These are phyloP conservation scores for Metschnikowia lunata DNA, from an alignment of 805 yeast species.

Conservation along the genomic window DNA sequence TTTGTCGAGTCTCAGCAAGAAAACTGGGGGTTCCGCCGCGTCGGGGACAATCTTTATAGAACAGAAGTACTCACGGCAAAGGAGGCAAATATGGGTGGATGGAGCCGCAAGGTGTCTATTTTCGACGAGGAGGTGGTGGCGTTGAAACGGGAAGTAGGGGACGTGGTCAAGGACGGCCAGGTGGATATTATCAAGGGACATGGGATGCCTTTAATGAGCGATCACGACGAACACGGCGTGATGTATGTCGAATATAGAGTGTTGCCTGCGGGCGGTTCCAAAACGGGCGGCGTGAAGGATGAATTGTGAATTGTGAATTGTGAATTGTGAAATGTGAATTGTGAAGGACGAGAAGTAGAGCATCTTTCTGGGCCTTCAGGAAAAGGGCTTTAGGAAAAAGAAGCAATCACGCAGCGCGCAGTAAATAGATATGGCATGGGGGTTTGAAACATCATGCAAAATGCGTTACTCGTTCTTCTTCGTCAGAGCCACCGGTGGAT, in stretches of 20 bases:
- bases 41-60: slow-evolving; percentile 69
- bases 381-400: too few species aligned
- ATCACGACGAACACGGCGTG: slow-evolving; percentile 36
- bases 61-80: slow-evolving; percentile 69
- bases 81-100: slow-evolving; percentile 77
- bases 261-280: slow-evolving; percentile 12
- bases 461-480: not conserved
- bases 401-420: too few species aligned
- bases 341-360: not conserved
- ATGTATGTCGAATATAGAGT: slow-evolving; percentile 20
- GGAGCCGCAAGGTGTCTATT: slow-evolving; percentile 66
- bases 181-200: slow-evolving; percentile 65
- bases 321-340: slow-evolving; percentile 13
- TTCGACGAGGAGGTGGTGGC: slow-evolving; percentile 52
- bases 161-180: slow-evolving; percentile 58
- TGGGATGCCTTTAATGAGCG: slow-evolving; percentile 75
- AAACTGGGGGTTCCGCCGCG: slow-evolving; percentile 82
- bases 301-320: slow-evolving; percentile 10
- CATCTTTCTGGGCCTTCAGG: too few species aligned
- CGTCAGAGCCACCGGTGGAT: not conserved
- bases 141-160: slow-evolving; percentile 49
- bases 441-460: too few species aligned
- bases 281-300: slow-evolving; percentile 8
- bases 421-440: too few species aligned
- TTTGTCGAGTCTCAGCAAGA: slow-evolving; percentile 51